Conservation (phyloP, 2,329 filamentous ascomycete species). For the Colletotrichum tanaceti region DNA sequence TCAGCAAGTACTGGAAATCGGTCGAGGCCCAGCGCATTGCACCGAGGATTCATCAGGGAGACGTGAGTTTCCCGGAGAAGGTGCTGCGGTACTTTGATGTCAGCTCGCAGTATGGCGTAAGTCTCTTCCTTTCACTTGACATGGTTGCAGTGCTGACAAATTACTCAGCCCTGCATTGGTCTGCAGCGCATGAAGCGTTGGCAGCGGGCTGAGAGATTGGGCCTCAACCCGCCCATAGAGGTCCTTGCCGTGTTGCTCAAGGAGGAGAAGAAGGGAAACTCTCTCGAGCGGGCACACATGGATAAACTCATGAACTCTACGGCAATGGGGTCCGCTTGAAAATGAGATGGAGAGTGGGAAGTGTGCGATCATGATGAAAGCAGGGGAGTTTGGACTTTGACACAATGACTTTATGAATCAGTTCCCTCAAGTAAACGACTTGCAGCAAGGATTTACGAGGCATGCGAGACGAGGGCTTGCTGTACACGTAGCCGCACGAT, state of each 20-base stretch:
- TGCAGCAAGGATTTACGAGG: conserved; percentile 11
- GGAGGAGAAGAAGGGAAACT: conserved; percentile 69
- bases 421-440: not conserved
- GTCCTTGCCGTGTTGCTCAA: conserved; percentile 86
- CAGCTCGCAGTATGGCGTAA: conserved; percentile 89
- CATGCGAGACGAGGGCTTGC: conserved; percentile 12
- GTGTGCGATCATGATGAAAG: not conserved
- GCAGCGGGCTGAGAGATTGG: conserved; percentile 85
- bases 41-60: conserved; percentile 81
- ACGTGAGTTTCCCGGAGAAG: conserved; percentile 80
- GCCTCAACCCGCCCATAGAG: conserved; percentile 88
- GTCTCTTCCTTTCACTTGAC: conserved; percentile 52
- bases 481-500: conserved; percentile 7
- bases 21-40: conserved; percentile 77
- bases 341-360: not conserved
- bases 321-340: conserved; percentile 50
- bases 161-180: conserved; percentile 83
- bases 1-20: conserved; percentile 80
- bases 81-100: conserved; percentile 93
- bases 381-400: conserved; percentile 29
- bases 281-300: conserved; percentile 76
- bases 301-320: conserved; percentile 72
- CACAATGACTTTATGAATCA: not conserved
- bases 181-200: conserved; percentile 85
- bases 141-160: conserved; percentile 8